Percentiles rank a stretch among this genome's conserved stretches.
phyloP scores from a whole-genome alignment of 306 rosid species.

The Prunus kanzakura region DNA sequence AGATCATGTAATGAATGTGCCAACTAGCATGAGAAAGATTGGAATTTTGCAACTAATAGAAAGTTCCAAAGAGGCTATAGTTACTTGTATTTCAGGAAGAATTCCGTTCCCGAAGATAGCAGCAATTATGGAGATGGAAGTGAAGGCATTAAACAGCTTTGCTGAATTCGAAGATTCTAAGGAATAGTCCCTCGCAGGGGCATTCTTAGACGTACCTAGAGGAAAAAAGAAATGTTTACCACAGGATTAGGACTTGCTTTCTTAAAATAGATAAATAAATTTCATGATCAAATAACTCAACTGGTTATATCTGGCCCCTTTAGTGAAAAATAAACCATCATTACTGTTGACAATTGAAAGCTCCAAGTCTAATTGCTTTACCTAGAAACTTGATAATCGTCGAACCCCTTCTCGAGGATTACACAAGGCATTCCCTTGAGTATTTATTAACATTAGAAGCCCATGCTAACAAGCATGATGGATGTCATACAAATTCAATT shows the following conservation, averaged over 20 bases:
- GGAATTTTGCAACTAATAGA: conserved; percentile 6
- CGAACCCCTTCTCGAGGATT: too few relatives aligned
- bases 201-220: conserved; percentile 51
- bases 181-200: conserved; percentile 63
- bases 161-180: conserved; percentile 48
- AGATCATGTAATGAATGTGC: not conserved
- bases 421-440: too few relatives aligned
- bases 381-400: too few relatives aligned
- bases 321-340: not conserved
- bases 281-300: not conserved
- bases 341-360: not conserved
- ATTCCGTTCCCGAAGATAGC: conserved; percentile 93
- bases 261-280: not conserved
- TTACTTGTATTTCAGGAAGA: conserved; percentile 93
- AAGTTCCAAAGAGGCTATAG: conserved; percentile 7
- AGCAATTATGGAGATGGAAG: conserved; percentile 84
- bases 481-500: not conserved
- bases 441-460: too few relatives aligned
- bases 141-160: conserved; percentile 76
- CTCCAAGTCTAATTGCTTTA: too few relatives aligned
- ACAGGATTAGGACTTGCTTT: not conserved
- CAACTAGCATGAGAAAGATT: not conserved
- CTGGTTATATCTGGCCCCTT: not conserved
- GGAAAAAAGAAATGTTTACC: conserved; percentile 1
- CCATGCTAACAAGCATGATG: too few relatives aligned